phyloP scores from a whole-genome alignment of 345 rosid genomes.

The Limnanthes douglasii region DNA sequence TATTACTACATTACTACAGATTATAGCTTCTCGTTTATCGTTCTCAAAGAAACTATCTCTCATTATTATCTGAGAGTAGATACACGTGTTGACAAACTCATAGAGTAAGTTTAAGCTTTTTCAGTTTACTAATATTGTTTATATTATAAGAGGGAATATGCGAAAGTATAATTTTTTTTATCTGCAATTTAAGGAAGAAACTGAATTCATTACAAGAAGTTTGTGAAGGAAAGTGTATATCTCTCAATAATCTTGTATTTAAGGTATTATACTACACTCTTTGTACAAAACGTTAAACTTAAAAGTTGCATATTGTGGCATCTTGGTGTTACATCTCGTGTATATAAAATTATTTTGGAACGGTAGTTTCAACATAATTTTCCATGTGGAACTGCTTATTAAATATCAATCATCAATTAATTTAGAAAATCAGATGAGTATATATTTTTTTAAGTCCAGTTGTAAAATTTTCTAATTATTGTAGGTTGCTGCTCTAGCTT shows the following conservation, averaged over 20 bases:
- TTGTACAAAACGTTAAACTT: neutral
- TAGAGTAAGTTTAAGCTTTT: constrained; percentile 31
- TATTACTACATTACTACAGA: constrained; percentile 34
- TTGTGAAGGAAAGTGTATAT: constrained; percentile 71
- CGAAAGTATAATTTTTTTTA: constrained; percentile 10
- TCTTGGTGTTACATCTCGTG: neutral
- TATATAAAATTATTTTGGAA: too few species aligned
- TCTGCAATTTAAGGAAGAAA: constrained; percentile 47
- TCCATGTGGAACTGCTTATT: too few species aligned
- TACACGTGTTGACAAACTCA: constrained; percentile 75
- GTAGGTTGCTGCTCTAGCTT: constrained; percentile 97
- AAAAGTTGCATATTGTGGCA: neutral
- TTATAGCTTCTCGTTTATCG: constrained; percentile 73
- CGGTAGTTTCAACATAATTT: too few species aligned
- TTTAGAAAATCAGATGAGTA: too few species aligned
- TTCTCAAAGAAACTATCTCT: constrained; percentile 83
- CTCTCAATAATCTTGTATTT: constrained; percentile 84
- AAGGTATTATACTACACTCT: constrained; percentile 34
- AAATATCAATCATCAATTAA: too few species aligned
- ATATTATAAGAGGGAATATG: too few species aligned
- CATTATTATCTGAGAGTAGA: constrained; percentile 87
- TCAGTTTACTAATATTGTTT: too few species aligned
- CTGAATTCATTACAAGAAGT: constrained; percentile 72
- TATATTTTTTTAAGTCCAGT: too few species aligned
- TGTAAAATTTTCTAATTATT: constrained; percentile 3